Percentiles rank a stretch among this genome's conserved stretches.
phyloP scores from a whole-genome alignment of 352 stramenopile species.

The Pythium monospermum region DNA sequence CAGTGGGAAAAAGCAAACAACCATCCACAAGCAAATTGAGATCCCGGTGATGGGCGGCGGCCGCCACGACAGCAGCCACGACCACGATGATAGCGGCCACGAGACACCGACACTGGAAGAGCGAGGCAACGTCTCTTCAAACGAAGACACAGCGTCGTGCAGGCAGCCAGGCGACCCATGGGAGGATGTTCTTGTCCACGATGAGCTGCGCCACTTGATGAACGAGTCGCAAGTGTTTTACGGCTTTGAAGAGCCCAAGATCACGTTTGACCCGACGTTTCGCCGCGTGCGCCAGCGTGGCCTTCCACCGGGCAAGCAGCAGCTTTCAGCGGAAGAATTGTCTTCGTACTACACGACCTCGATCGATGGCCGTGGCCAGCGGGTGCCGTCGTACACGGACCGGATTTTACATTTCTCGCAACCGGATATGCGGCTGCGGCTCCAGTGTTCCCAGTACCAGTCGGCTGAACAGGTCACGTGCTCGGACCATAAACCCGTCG shows the following conservation, averaged over 20 bases:
- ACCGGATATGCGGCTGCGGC: slow-evolving; percentile 48
- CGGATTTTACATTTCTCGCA: slow-evolving; percentile 85
- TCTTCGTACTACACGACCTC: slow-evolving; percentile 51
- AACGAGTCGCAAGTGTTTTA: slow-evolving; percentile 47
- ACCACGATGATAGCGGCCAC: no score
- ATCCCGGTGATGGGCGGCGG: background rate
- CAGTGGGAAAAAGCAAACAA: no score
- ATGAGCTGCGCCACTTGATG: slow-evolving; percentile 67
- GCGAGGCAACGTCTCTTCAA: no score
- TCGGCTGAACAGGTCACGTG: slow-evolving; percentile 66
- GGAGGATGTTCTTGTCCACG: slow-evolving; percentile 63
- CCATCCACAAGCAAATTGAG: background rate
- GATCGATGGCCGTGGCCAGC: slow-evolving; percentile 46
- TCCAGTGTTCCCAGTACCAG: slow-evolving; percentile 65
- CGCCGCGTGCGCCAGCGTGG: slow-evolving; percentile 46
- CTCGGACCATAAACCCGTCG: slow-evolving; percentile 85
- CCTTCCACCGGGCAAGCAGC: slow-evolving; percentile 2
- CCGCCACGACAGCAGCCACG: no score
- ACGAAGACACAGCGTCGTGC: background rate
- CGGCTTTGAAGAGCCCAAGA: slow-evolving; percentile 69
- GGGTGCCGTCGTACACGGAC: slow-evolving; percentile 88
- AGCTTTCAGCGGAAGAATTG: slow-evolving; percentile 25
- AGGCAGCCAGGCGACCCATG: slow-evolving; percentile 30
- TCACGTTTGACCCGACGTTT: slow-evolving; percentile 75
- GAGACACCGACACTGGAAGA: slow-evolving; percentile 7